Evolutionary conservation across 306 rosid species (phyloP).

Genomic region (Pachyrhizus erosus): DNA sequence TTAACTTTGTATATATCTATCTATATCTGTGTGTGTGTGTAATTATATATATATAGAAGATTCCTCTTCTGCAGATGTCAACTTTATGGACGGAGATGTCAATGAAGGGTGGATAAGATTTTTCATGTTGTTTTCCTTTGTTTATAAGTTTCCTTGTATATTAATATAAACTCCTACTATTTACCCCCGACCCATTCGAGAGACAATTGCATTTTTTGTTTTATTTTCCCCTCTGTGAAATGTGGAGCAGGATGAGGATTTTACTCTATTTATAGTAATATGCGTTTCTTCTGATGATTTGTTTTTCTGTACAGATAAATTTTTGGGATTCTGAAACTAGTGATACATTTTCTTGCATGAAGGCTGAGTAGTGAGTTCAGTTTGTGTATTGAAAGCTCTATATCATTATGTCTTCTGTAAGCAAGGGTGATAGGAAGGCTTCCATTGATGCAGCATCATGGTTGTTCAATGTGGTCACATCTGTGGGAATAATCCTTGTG

Average conservation of each 20-base stretch:
- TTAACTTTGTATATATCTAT: not conserved
- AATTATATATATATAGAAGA: not conserved
- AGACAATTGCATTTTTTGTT: not conserved
- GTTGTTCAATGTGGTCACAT: conserved; percentile 85
- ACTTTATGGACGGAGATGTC: not conserved
- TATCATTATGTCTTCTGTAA: conserved; percentile 64
- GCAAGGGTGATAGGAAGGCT: conserved; percentile 77
- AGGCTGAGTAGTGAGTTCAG: conserved; percentile 38
- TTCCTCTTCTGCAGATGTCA: conserved; percentile 20
- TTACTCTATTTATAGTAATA: not conserved
- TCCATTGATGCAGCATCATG: conserved; percentile 79
- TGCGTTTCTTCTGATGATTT: conserved; percentile 41
- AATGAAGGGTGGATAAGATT: conserved; percentile 2
- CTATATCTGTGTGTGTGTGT: not conserved
- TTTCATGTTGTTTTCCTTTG: conserved; percentile 11
- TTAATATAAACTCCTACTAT: not conserved
- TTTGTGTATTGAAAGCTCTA: conserved; percentile 34
- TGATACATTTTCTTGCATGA: conserved; percentile 42
- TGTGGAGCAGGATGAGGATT: conserved; percentile 7
- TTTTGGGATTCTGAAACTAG: conserved; percentile 24
- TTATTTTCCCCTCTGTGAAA: not conserved
- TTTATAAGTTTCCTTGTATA: conserved; percentile 10
- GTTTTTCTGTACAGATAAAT: conserved; percentile 46
- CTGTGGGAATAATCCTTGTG: conserved; percentile 84
- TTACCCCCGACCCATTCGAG: not conserved